These are phyloP conservation scores for Kingdonia uniflora DNA, from an alignment of 164 flowering plant genomes.

Conservation along the genomic window DNA sequence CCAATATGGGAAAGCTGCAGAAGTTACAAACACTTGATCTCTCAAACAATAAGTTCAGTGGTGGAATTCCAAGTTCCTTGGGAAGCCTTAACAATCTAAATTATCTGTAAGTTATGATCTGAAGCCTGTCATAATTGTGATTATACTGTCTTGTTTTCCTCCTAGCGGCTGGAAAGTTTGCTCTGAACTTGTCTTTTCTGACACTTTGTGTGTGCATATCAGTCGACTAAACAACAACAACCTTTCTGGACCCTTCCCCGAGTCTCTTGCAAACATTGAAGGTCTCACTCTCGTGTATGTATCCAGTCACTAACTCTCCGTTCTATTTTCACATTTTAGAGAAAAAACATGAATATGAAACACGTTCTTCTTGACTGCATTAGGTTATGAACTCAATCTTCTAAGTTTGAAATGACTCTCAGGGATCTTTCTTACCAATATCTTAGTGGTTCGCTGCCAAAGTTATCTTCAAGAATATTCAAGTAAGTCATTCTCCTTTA, in stretches of 20 bases:
- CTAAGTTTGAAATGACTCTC: conserved; percentile 8
- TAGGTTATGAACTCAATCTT: conserved; percentile 1
- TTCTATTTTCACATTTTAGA: not conserved
- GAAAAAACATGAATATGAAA: not conserved
- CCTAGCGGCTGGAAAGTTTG: not conserved
- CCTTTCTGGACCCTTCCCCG: conserved; percentile 70
- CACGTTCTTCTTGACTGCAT: not conserved
- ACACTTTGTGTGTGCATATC: conserved; percentile 21
- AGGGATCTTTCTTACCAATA: conserved; percentile 94
- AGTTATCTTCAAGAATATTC: conserved; percentile 81
- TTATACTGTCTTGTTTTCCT: too few relatives aligned
- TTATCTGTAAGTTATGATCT: conserved; percentile 57
- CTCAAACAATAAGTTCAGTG: conserved; percentile 62
- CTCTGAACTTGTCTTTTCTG: not conserved
- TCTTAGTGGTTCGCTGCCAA: conserved; percentile 85
- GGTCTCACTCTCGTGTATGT: conserved; percentile 88
- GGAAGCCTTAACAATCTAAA: conserved; percentile 68
- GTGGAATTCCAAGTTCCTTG: conserved; percentile 66
- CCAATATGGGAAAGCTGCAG: conserved; percentile 55
- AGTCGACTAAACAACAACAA: conserved; percentile 92
- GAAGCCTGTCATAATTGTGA: too few relatives aligned
- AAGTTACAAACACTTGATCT: conserved; percentile 88
- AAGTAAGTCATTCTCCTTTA: conserved; percentile 40
- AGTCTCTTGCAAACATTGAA: conserved; percentile 47
- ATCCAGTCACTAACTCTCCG: conserved; percentile 5